These are phyloP conservation scores for Malbranchea cinnamomea DNA, from an alignment of 2,329 filamentous ascomycete genomes.

Conservation along the genomic window DNA sequence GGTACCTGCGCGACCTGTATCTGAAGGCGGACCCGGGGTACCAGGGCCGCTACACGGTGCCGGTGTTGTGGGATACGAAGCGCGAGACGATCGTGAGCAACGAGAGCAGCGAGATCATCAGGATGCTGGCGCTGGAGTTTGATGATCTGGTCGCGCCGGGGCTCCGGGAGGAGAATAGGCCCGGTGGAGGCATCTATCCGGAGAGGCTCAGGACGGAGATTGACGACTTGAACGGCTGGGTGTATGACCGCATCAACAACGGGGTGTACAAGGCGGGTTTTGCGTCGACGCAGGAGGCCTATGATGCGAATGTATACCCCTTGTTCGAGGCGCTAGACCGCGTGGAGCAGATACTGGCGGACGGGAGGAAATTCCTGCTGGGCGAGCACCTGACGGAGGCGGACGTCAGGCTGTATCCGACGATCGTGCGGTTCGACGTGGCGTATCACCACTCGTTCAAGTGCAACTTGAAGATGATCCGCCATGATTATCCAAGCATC, in stretches of 20 bases:
- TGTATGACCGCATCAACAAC: slow-evolving; percentile 47
- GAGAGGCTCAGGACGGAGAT: slow-evolving; percentile 46
- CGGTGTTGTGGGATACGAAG: slow-evolving; percentile 68
- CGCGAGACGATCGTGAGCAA: slow-evolving; percentile 66
- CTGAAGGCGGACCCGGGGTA: slow-evolving; percentile 55
- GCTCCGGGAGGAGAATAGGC: slow-evolving; percentile 38
- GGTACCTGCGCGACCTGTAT: slow-evolving; percentile 59
- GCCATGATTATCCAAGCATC: slow-evolving; percentile 41
- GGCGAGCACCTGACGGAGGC: slow-evolving; percentile 61
- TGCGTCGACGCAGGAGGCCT: slow-evolving; percentile 60
- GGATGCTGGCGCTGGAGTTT: slow-evolving; percentile 68
- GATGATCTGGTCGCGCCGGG: slow-evolving; percentile 47
- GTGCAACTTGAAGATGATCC: slow-evolving; percentile 49
- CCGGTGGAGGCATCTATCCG: slow-evolving; percentile 49
- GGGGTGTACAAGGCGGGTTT: slow-evolving; percentile 52
- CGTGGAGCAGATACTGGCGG: slow-evolving; percentile 51
- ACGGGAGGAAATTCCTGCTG: slow-evolving; percentile 52
- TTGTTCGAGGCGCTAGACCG: slow-evolving; percentile 62
- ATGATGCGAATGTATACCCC: slow-evolving; percentile 51
- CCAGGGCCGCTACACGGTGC: slow-evolving; percentile 63
- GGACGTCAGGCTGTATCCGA: slow-evolving; percentile 57
- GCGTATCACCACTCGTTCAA: slow-evolving; percentile 76
- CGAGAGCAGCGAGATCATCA: slow-evolving; percentile 73
- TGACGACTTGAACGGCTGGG: slow-evolving; percentile 62
- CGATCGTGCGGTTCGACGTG: slow-evolving; percentile 51